phyloP scores from a whole-genome alignment of 257 asterid genomes.

The Fraxinus pennsylvanica region DNA sequence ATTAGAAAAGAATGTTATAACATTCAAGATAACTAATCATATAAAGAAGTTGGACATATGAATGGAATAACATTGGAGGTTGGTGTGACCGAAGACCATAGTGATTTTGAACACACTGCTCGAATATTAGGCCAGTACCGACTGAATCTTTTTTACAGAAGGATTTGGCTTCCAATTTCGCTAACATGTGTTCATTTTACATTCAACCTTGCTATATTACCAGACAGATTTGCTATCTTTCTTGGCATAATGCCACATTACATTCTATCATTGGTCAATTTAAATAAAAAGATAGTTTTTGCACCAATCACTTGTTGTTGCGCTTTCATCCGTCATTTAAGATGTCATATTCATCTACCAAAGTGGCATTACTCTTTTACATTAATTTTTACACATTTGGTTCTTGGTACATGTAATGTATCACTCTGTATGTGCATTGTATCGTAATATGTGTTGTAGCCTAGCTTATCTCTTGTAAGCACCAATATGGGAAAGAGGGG shows the following conservation, averaged over 20 bases:
- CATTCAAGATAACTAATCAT: not conserved
- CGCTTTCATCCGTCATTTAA: too few relatives aligned
- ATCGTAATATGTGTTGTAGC: not conserved
- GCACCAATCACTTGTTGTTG: too few relatives aligned
- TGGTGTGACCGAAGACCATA: not conserved
- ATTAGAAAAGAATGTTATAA: too few relatives aligned
- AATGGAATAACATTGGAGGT: not conserved
- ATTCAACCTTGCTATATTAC: not conserved
- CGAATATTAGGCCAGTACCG: slow-evolving; percentile 32
- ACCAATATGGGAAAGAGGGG: not conserved
- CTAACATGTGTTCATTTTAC: not conserved
- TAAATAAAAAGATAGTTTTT: too few relatives aligned
- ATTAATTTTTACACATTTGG: not conserved
- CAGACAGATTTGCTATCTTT: too few relatives aligned
- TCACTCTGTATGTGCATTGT: not conserved
- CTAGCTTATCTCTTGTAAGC: not conserved
- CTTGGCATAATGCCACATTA: too few relatives aligned
- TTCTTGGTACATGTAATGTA: not conserved
- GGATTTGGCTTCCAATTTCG: not conserved
- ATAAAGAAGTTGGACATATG: not conserved
- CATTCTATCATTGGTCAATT: too few relatives aligned
- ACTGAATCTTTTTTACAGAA: not conserved
- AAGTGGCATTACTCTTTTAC: too few relatives aligned
- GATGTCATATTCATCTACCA: too few relatives aligned
- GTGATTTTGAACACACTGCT: not conserved